Conservation (phyloP, 805 yeast genomes). For the Candida palmyrensis region DNA sequence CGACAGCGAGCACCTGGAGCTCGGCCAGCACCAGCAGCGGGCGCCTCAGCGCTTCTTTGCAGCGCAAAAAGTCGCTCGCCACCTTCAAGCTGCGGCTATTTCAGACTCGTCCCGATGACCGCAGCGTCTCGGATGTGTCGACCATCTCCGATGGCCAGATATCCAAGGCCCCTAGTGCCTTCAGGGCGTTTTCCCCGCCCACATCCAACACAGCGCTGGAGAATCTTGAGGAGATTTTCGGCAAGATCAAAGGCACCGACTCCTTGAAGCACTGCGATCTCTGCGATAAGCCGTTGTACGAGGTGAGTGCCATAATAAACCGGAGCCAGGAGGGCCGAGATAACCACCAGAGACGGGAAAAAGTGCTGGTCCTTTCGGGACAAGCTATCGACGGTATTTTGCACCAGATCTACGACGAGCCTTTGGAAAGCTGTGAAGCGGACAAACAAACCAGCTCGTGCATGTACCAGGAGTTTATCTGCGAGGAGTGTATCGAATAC, state of each 20-base stretch:
- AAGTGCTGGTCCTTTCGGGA: slow-evolving; percentile 1
- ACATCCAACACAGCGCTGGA: slow-evolving; percentile 10
- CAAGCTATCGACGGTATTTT: slow-evolving; percentile 2
- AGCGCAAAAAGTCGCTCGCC: slow-evolving; percentile 32
- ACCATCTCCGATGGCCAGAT: neutral
- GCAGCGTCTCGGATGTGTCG: slow-evolving; percentile 1
- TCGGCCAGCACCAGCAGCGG: neutral
- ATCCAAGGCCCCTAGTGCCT: too few species aligned
- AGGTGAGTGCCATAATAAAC: slow-evolving; percentile 41
- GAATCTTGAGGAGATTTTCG: slow-evolving; percentile 32
- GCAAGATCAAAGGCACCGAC: slow-evolving; percentile 34
- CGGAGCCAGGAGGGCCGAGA: slow-evolving; percentile 9
- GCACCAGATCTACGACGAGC: neutral
- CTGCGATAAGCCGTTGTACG: slow-evolving; percentile 67
- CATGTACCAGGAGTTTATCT: slow-evolving; percentile 50
- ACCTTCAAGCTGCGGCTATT: slow-evolving; percentile 25
- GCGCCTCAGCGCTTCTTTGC: slow-evolving; percentile 5
- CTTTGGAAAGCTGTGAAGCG: slow-evolving; percentile 2
- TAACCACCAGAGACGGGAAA: neutral
- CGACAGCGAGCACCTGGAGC: neutral
- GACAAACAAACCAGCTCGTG: too few species aligned
- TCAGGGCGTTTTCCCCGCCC: too few species aligned
- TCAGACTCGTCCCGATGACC: neutral
- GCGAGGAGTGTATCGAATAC: slow-evolving; percentile 55
- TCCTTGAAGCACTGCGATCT: slow-evolving; percentile 53